Base-by-base conservation (phyloP, 2,329 filamentous ascomycete genomes). In the Phialophora macrospora region DNA sequence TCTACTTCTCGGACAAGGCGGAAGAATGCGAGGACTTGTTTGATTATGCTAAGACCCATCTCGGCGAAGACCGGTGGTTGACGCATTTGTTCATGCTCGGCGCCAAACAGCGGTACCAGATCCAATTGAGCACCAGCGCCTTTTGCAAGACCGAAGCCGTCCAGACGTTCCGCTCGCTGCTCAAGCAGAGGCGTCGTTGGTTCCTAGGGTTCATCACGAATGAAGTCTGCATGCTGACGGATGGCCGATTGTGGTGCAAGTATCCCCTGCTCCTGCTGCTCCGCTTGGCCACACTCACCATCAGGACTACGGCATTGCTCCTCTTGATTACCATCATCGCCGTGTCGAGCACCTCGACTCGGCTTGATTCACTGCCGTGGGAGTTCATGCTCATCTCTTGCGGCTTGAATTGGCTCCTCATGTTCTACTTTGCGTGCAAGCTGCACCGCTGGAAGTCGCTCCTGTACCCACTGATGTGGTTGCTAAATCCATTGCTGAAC, bases 71-170 rank as follows among this genome's bases (percentile, higher is more conserved):
- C 78, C 86, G 94, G 69, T 98, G 94, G 93, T 85, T 98, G 63
- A 99, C 94, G 0, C 95, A 99, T 81, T 84, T 99, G 65, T 97
- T 99, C 83, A 99, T 99, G 95, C 95, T 98, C 74, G 93, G 93
- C 26, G 93, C 94, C 52, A 92, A 93, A 80, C 88, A 96, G 77
- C 86, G 91, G 48, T 96, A 96, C 77, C 95, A 98, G 78, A 97
- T 98, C 68, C 92, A 96, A 79, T 94, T 98, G 89, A 97, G 95
- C 78, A 97, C 93, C 0, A 94, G 92, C 62, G 95, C 94, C 7
- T 98, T 98, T 77, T 98, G 95, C 85, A 98, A 98, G 80, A 98
- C 95, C 0, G 94, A 98, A 78, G 94, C 95, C 26, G 94, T 97
- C 20, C 93, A 97, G 79, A 93, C 90, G 2, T 93, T 93, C 77